These are phyloP conservation scores for Penicillium psychrofluorescens DNA, from an alignment of 495 filamentous ascomycete genomes.

Conservation along the genomic window DNA sequence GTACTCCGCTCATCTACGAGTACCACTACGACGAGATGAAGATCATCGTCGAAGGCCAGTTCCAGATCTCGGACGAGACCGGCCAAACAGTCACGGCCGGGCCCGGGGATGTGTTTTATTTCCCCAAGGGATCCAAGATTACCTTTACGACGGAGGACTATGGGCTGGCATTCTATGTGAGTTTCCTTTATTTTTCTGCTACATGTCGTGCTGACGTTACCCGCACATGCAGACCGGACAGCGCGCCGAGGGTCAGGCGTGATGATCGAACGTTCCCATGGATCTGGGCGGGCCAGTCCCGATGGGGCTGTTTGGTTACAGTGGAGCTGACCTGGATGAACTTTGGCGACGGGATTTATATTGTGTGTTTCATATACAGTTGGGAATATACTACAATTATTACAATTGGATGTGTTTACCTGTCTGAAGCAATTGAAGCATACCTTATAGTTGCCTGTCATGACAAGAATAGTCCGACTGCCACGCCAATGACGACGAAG, in stretches of 20 bases:
- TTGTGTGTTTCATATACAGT: no score
- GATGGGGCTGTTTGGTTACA: conserved; percentile 23
- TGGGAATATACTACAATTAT: no score
- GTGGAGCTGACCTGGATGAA: background rate
- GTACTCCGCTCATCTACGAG: conserved; percentile 64
- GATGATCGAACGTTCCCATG: conserved; percentile 11
- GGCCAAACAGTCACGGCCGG: conserved; percentile 61
- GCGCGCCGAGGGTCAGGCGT: conserved; percentile 31
- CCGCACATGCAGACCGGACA: conserved; percentile 32
- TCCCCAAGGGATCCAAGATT: conserved; percentile 70
- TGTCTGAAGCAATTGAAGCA: no score
- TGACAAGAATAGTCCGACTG: no score
- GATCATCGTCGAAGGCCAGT: conserved; percentile 72
- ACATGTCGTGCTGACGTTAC: background rate
- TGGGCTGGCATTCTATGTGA: conserved; percentile 61
- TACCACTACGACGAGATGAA: conserved; percentile 78
- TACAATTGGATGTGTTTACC: no score
- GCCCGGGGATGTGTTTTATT: conserved; percentile 71
- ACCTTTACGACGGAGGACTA: conserved; percentile 66
- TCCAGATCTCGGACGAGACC: conserved; percentile 64
- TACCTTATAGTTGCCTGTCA: no score
- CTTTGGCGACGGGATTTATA: background rate
- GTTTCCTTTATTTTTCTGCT: conserved; percentile 7
- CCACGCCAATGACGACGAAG: no score
- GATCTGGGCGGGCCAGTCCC: conserved; percentile 2